Percentiles rank a stretch among this genome's conserved stretches.
phyloP scores from a whole-genome alignment of 768 basidiomycete genomes.

The Rhodosporidiobolus odoratus region DNA sequence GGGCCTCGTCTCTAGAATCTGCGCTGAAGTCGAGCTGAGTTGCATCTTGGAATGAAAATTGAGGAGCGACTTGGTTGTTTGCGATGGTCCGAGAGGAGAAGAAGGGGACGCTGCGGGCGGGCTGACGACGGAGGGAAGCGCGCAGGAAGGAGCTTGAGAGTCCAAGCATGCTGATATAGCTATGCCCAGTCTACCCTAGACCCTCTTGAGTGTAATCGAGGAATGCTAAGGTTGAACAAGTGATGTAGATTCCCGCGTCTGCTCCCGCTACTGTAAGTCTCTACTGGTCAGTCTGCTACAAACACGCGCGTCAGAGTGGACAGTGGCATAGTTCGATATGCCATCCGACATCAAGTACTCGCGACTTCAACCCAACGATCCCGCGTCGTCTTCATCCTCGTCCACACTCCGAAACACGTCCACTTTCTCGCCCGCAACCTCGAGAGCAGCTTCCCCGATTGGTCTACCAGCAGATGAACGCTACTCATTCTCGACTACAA shows the following conservation, averaged over 20 bases:
- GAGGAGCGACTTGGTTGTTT: slow-evolving; percentile 29
- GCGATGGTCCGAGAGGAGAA: not conserved
- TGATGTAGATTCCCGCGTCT: no score
- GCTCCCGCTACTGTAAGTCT: no score
- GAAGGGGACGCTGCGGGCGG: not conserved
- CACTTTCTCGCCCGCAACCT: not conserved
- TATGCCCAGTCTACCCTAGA: no score
- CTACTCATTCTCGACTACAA: slow-evolving; percentile 27
- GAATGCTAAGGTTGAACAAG: no score
- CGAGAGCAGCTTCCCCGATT: not conserved
- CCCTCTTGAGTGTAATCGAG: not conserved
- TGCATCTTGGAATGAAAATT: not conserved
- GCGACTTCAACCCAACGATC: no score
- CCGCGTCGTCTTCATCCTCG: no score
- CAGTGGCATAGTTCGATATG: no score
- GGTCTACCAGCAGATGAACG: slow-evolving; percentile 20
- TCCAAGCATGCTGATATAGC: not conserved
- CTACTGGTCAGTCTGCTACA: no score
- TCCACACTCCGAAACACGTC: no score
- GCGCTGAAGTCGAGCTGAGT: slow-evolving; percentile 5
- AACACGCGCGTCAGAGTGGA: no score
- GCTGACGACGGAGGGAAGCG: not conserved
- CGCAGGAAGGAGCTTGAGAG: not conserved
- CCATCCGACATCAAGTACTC: slow-evolving; percentile 6
- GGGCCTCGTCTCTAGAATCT: not conserved